Evolutionary conservation across 345 rosid genomes (phyloP).

Genomic region (Populus pruinosa): DNA sequence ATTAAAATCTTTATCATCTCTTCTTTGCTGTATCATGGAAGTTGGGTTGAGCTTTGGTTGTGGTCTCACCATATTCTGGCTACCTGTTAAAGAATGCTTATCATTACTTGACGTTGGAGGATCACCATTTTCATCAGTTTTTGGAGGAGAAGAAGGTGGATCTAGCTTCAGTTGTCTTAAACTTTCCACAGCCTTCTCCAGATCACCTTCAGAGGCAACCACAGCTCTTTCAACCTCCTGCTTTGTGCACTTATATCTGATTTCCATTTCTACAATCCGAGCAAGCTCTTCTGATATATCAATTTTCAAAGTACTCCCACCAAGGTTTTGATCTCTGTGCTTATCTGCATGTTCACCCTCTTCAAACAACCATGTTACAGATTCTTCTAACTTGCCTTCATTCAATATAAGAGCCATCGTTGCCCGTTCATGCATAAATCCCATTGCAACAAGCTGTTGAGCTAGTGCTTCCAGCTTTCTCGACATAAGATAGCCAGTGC

Average conservation of each 20-base stretch:
- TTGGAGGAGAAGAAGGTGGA: conserved; percentile 39
- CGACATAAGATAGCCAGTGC: conserved; percentile 77
- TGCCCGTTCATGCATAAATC: conserved; percentile 76
- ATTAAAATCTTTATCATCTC: conserved; percentile 65
- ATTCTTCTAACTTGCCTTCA: conserved; percentile 83
- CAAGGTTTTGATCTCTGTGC: conserved; percentile 38
- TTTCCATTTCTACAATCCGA: conserved; percentile 60
- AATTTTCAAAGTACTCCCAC: conserved; percentile 63
- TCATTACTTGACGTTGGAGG: conserved; percentile 37
- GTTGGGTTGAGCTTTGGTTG: conserved; percentile 34
- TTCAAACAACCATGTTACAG: conserved; percentile 80
- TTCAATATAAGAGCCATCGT: conserved; percentile 81
- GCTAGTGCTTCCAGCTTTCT: conserved; percentile 80
- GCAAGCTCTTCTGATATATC: conserved; percentile 86
- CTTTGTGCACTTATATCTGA: conserved; percentile 52
- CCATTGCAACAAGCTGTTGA: conserved; percentile 85
- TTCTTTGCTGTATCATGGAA: conserved; percentile 42
- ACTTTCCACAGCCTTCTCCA: conserved; percentile 57
- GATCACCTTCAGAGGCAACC: conserved; percentile 70
- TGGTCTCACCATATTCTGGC: conserved; percentile 37
- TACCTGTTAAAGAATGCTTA: conserved; percentile 29
- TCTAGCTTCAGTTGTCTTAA: conserved; percentile 51
- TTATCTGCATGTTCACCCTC: conserved; percentile 61
- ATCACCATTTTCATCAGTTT: conserved; percentile 61
- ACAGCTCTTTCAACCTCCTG: conserved; percentile 85